Evolutionary conservation across 352 stramenopile species (phyloP).

Genomic region (Thalassiosira exigua): DNA sequence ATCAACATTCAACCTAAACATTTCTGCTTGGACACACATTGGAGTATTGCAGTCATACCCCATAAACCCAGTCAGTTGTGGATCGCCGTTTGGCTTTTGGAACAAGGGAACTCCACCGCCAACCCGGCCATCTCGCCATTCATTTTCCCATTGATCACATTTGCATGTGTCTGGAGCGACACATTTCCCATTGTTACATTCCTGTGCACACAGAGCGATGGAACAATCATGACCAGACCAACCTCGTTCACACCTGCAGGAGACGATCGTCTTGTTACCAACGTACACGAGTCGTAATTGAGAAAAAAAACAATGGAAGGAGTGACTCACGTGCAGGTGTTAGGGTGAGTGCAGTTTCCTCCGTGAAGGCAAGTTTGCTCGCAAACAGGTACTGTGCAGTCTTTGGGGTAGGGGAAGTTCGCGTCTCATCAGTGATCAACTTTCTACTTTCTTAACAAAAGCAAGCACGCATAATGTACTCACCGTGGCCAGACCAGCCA

Average conservation of each 20-base stretch:
- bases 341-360: constrained; percentile 93
- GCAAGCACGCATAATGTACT: too few species aligned
- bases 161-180: constrained; percentile 92
- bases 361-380: constrained; percentile 87
- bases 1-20: constrained; percentile 90
- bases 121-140: constrained; percentile 90
- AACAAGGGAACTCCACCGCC: constrained; percentile 91
- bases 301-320: too few species aligned
- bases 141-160: constrained; percentile 90
- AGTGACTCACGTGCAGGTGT: constrained; percentile 91
- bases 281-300: not conserved
- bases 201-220: constrained; percentile 90
- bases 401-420: too few species aligned
- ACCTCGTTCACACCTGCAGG: constrained; percentile 88
- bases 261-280: not conserved
- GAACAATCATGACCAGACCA: constrained; percentile 88
- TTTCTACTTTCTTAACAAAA: too few species aligned
- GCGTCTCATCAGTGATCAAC: too few species aligned
- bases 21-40: constrained; percentile 93
- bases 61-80: constrained; percentile 93
- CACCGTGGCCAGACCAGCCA: constrained; percentile 93
- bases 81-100: constrained; percentile 88
- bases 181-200: constrained; percentile 90
- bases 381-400: constrained; percentile 92
- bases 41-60: constrained; percentile 96